Evolutionary conservation across 2,329 filamentous ascomycete species (phyloP).

Genomic region (Colletotrichum salicis): DNA sequence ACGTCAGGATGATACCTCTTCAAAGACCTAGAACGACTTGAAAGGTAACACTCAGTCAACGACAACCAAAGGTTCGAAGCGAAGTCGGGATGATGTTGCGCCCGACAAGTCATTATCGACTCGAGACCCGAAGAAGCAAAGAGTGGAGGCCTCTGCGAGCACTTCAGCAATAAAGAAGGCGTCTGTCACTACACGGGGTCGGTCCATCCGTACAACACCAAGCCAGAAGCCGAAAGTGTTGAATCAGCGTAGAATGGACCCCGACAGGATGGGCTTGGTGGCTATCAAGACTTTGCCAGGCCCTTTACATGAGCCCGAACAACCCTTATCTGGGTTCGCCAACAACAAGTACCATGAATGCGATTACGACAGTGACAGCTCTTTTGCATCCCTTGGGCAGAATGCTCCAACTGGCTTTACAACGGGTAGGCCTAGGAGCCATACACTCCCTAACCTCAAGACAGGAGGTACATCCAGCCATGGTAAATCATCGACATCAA

Average conservation of each 20-base stretch:
- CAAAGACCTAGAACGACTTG: conserved; percentile 24
- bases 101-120: too few species aligned
- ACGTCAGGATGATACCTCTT: conserved; percentile 12
- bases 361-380: background rate
- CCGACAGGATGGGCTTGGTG: conserved; percentile 6
- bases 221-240: conserved; percentile 16
- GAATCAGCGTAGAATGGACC: conserved; percentile 22
- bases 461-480: background rate
- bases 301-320: conserved; percentile 11
- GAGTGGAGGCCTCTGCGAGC: background rate
- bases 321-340: background rate
- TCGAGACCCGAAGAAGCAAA: background rate
- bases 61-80: background rate
- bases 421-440: background rate
- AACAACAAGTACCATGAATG: conserved; percentile 1
- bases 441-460: background rate
- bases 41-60: background rate
- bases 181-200: background rate
- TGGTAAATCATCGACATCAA: background rate
- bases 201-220: background rate
- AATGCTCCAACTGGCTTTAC: background rate
- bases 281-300: conserved; percentile 19
- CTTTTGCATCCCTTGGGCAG: background rate
- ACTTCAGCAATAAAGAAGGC: background rate
- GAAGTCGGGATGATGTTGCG: background rate